Conservation (phyloP, 129 eudicot species). For the Flaveria brownii region DNA sequence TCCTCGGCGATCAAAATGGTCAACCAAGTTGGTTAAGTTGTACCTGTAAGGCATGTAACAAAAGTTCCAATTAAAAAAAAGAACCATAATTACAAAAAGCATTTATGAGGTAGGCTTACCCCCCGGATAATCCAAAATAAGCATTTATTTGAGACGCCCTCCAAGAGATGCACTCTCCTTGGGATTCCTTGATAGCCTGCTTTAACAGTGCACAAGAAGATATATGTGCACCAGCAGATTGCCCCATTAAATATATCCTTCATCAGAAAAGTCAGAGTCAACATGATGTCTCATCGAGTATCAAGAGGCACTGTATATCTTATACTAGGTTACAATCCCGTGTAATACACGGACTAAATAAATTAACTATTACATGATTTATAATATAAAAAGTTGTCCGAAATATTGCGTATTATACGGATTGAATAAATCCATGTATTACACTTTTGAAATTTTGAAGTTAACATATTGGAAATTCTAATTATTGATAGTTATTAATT, state of each 20-base stretch:
- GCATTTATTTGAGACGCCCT: slow-evolving; percentile 83
- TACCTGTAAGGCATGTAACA: slow-evolving; percentile 47
- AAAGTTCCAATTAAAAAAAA: background rate
- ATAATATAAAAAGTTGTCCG: too few species aligned
- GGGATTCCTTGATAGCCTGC: slow-evolving; percentile 79
- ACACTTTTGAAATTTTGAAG: too few species aligned
- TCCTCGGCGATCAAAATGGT: slow-evolving; percentile 87
- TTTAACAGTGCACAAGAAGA: slow-evolving; percentile 82
- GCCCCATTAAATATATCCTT: slow-evolving; percentile 87
- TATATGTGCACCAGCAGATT: slow-evolving; percentile 94
- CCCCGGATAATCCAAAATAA: slow-evolving; percentile 98
- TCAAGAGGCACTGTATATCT: background rate
- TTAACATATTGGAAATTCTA: too few species aligned
- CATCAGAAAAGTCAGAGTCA: background rate
- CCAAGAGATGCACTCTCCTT: slow-evolving; percentile 72
- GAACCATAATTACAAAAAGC: background rate
- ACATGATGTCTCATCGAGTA: slow-evolving; percentile 11
- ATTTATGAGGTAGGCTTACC: slow-evolving; percentile 45
- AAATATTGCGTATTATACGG: too few species aligned
- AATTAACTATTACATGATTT: too few species aligned
- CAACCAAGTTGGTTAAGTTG: slow-evolving; percentile 74
- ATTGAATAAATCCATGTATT: too few species aligned
- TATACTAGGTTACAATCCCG: too few species aligned
- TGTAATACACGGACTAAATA: too few species aligned
- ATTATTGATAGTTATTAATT: too few species aligned